These are phyloP conservation scores for Cocos nucifera DNA, from an alignment of 176 grass and related monocot genomes.

Conservation along the genomic window DNA sequence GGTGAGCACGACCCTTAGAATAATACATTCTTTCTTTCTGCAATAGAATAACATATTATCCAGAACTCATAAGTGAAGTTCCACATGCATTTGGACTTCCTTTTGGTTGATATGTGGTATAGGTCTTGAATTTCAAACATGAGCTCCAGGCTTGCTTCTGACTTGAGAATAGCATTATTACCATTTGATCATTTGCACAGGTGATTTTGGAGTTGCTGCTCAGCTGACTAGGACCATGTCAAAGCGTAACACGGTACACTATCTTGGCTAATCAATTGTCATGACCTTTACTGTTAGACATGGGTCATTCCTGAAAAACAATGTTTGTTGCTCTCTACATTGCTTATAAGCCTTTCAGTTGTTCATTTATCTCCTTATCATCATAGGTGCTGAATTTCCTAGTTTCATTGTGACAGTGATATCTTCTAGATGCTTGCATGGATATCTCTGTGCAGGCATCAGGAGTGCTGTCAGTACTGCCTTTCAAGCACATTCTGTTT, in stretches of 20 bases:
- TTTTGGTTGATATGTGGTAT: too few species aligned
- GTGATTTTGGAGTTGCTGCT: slow-evolving; percentile 97
- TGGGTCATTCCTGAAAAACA: background rate
- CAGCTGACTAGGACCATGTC: slow-evolving; percentile 99
- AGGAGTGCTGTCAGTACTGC: too few species aligned
- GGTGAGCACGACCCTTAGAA: slow-evolving; percentile 40
- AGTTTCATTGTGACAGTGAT: too few species aligned
- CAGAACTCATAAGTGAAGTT: too few species aligned
- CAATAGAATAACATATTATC: too few species aligned
- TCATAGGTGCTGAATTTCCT: too few species aligned
- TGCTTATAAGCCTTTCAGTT: background rate
- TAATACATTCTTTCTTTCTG: too few species aligned
- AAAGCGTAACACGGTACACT: slow-evolving; percentile 94
- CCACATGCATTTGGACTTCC: too few species aligned
- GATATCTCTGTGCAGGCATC: too few species aligned
- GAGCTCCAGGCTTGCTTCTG: background rate
- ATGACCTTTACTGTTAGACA: background rate
- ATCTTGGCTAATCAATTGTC: background rate
- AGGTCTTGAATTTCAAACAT: too few species aligned
- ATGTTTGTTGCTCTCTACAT: background rate
- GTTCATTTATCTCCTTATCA: background rate
- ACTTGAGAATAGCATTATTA: background rate
- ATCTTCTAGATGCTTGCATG: too few species aligned
- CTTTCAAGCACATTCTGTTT: too few species aligned
- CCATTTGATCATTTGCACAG: slow-evolving; percentile 38